Base-by-base conservation (phyloP, 768 basidiomycete species). In the Hebeloma cylindrosporum region DNA sequence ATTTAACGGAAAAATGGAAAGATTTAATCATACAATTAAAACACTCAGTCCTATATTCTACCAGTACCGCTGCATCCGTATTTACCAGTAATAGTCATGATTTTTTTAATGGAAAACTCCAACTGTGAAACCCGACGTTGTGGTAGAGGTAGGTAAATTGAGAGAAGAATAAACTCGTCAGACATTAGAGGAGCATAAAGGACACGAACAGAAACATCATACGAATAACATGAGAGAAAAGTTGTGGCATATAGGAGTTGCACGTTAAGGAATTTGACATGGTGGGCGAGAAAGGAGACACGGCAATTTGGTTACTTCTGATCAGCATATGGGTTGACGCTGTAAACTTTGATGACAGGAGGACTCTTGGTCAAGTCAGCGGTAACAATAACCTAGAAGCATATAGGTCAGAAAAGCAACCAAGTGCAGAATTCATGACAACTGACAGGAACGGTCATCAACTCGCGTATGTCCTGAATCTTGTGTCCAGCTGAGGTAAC, bases 271-370 rank as follows among this genome's bases (percentile, higher is more conserved):
- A 32, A 43, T 36, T 39, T 36, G 17, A 25, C 16, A 20, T 23
- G 22, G 31, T 20, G 22, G 29, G 36, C n/a, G 49, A 14, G 27
- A 39, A 8, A 47, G 39, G 37, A 29, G 17, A 27, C 16, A 50
- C 14, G 27, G 9, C 13, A 18, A 16, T 3, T 30, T 49, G 47
- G 58, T 45, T 60, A 55, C 65, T 77, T 78, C 52, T 70, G 66
- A 49, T 77, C 76, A 30, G 89, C 84, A 64, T 89, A 94, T 6
- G 93, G 93, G 61, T 93, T 93, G 59, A 93, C 88, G 58, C 91
- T 93, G 74, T 93, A 93, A 45, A 98, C 93, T 67, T 96, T 94
- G 75, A 98, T 88, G 59, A 97, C 90, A 3, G 93, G 93, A 29
- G 93, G 93, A 56, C 88, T 92, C 80, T 95, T 96, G 50, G 91